Conservation (phyloP, 192 early-diverging fungal species). For the Coemansia sp. region DNA sequence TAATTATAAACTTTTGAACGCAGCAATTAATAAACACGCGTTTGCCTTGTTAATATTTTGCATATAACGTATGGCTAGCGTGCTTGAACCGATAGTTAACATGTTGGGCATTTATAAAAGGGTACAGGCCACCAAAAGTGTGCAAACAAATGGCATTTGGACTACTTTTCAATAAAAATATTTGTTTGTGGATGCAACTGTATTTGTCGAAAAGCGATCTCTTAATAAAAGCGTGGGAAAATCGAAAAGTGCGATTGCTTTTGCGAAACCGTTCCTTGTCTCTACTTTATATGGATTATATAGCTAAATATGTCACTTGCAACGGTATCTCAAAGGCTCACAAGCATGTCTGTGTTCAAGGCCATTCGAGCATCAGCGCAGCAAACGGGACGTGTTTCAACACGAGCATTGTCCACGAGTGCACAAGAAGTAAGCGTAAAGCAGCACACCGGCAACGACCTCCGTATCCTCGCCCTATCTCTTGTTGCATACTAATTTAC, state of each 20-base stretch:
- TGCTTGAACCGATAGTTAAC: too few relatives aligned
- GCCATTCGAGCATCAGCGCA: not conserved
- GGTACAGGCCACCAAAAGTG: too few relatives aligned
- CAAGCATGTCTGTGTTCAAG: not conserved
- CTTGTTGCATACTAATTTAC: too few relatives aligned
- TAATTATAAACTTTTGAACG: too few relatives aligned
- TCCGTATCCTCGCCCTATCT: conserved; percentile 77
- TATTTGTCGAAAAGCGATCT: too few relatives aligned
- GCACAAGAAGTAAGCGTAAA: conserved; percentile 16
- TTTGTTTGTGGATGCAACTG: too few relatives aligned
- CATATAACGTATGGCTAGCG: too few relatives aligned
- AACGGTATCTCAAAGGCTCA: not conserved
- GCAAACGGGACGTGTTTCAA: not conserved
- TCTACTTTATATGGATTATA: not conserved
- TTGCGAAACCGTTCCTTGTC: not conserved
- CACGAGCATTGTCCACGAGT: not conserved
- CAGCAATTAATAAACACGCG: too few relatives aligned
- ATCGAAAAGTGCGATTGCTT: not conserved
- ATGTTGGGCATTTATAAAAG: too few relatives aligned
- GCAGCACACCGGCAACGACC: conserved; percentile 26
- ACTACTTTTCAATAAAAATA: too few relatives aligned
- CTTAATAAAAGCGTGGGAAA: not conserved
- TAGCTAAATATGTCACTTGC: not conserved
- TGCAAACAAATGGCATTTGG: too few relatives aligned
- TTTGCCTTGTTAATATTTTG: too few relatives aligned